These are phyloP conservation scores for Ascobolus immersus DNA, from an alignment of 495 filamentous ascomycete species.

Conservation along the genomic window DNA sequence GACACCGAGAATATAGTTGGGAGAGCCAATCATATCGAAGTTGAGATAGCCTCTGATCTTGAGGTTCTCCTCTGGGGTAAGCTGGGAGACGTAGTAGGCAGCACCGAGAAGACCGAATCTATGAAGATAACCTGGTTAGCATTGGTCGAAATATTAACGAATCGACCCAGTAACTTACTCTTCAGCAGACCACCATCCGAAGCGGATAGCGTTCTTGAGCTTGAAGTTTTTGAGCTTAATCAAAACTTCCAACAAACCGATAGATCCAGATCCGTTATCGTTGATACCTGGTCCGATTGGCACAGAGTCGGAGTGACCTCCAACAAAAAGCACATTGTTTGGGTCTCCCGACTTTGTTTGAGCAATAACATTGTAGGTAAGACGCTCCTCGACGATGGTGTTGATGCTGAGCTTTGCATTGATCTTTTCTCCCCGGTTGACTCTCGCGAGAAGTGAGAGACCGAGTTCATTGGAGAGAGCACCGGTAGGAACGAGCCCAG, in stretches of 20 bases:
- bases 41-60: conserved; percentile 35
- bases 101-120: conserved; percentile 26
- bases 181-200: conserved; percentile 32
- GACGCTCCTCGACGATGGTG: conserved; percentile 22
- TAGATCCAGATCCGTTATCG: conserved; percentile 29
- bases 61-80: conserved; percentile 24
- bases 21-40: conserved; percentile 28
- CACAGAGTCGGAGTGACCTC: conserved; percentile 31
- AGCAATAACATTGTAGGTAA: conserved; percentile 28
- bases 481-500: conserved; percentile 26
- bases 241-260: conserved; percentile 29
- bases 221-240: conserved; percentile 24
- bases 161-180: conserved; percentile 17
- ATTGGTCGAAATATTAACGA: no score
- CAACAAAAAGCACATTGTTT: conserved; percentile 31
- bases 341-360: conserved; percentile 29
- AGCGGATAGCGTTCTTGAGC: conserved; percentile 31
- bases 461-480: conserved; percentile 22
- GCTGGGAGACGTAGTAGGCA: conserved; percentile 26
- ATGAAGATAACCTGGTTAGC: not conserved
- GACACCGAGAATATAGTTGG: conserved; percentile 26
- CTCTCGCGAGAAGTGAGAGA: not conserved
- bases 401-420: conserved; percentile 25
- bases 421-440: not conserved
- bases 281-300: conserved; percentile 18